Base-by-base conservation (phyloP, 257 asterid species). In the Solanum chaucha region DNA sequence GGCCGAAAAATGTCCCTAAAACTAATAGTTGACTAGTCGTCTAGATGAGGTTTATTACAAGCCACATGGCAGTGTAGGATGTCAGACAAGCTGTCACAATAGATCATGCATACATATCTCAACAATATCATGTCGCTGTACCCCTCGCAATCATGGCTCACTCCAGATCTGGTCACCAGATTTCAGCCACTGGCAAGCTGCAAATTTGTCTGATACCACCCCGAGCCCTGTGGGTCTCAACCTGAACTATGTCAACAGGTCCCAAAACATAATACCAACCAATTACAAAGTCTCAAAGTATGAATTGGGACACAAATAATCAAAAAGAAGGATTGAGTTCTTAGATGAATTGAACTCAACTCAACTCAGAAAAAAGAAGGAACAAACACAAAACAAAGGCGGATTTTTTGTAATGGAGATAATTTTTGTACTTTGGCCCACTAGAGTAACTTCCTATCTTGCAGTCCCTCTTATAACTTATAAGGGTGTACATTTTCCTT, bases 381-480 rank as follows among this genome's bases (percentile, higher is more conserved):
- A 36, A 74, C 24, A 22, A 22, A 74, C 55, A 20, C 82, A 38
- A n/a, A 38, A 74, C 1, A 22, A 74, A 12, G 34, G 17, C 5
- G 12, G 82, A 74, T 38, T 10, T 72, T 74, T 36, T 38, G 14
- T 36, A 19, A 74, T 74, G 82, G 32, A 9, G 74, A 44, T 82
- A n/a, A 68, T 1, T 30, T 48, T 83, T 74, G 86, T 20, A 15
- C 55, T 32, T 36, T 20, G 55, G 4, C 87, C 24, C 51, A 73
- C 72, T 70, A 35, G n/a, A 24, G 59, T 40, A 75, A 38, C 58
- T 75, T 40, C 30, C 59, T 40, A 75, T 40, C 59, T 75, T 90
- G 81, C 82, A 85, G 87, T 73, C 59, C 88, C 77, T 87, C 87
- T 55, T 85, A 84, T 70, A 86, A 88, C 87, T 70, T 72, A 41